Conservation (phyloP, 371 early-diverging fungal species). For the Syncephalis plumigaleata region DNA sequence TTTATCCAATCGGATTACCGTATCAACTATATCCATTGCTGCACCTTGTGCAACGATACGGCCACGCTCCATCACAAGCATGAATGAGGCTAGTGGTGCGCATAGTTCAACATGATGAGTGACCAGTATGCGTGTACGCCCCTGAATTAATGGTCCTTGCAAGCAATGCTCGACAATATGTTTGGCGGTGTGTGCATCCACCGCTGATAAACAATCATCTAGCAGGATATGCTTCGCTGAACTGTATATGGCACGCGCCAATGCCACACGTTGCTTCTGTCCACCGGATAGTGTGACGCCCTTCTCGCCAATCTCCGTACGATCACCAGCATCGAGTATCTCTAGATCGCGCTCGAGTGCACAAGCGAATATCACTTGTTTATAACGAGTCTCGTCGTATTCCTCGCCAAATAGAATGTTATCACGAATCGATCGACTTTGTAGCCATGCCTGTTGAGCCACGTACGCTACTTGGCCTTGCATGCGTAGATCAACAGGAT, state of each 20-base stretch:
- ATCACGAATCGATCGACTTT: slow-evolving; percentile 62
- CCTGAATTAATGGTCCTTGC: slow-evolving; percentile 43
- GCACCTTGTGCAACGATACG: slow-evolving; percentile 13
- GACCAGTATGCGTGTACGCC: slow-evolving; percentile 66
- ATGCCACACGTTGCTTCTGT: slow-evolving; percentile 58
- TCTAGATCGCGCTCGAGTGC: slow-evolving; percentile 58
- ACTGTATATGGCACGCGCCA: slow-evolving; percentile 74
- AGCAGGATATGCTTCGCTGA: slow-evolving; percentile 51
- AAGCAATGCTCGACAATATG: slow-evolving; percentile 57
- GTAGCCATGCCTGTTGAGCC: slow-evolving; percentile 72
- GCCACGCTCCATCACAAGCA: slow-evolving; percentile 47
- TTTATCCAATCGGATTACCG: too few species aligned
- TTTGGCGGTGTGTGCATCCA: slow-evolving; percentile 76
- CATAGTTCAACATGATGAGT: slow-evolving; percentile 78
- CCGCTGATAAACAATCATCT: slow-evolving; percentile 72
- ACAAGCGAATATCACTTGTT: slow-evolving; percentile 35
- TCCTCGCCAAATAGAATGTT: slow-evolving; percentile 70
- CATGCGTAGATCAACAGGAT: slow-evolving; percentile 10
- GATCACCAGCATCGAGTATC: slow-evolving; percentile 66
- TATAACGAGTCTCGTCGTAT: slow-evolving; percentile 42
- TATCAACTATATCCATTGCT: too few species aligned
- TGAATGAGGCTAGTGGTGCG: slow-evolving; percentile 33
- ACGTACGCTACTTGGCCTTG: slow-evolving; percentile 51
- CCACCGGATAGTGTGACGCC: slow-evolving; percentile 62
- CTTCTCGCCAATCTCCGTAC: slow-evolving; percentile 85